Evolutionary conservation across 1,284 basidiomycete genomes (phyloP).

Genomic region (Cryptococcus floricola): DNA sequence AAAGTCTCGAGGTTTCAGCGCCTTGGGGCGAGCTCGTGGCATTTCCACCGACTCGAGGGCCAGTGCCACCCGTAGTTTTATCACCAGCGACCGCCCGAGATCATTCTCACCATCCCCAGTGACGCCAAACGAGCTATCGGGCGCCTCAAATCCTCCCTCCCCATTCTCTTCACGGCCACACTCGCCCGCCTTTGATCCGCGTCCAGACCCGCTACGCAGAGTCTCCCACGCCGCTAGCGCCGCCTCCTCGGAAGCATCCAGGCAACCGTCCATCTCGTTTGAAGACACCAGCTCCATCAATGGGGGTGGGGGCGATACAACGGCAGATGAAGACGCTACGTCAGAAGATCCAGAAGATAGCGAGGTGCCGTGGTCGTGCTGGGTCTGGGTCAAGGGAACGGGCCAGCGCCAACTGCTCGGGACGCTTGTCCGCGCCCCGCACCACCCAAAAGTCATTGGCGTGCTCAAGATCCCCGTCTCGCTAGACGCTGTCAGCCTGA

Average conservation of each 20-base stretch:
- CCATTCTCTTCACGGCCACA: constrained; percentile 8
- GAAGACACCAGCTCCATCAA: constrained; percentile 5
- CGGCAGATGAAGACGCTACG: constrained; percentile 3
- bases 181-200: constrained; percentile 16
- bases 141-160: not conserved
- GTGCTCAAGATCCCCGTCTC: constrained; percentile 85
- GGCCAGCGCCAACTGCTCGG: constrained; percentile 52
- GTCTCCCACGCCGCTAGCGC: constrained; percentile 11
- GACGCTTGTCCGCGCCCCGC: constrained; percentile 83
- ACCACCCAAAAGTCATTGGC: constrained; percentile 91
- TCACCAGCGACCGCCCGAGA: not conserved
- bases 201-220: constrained; percentile 24
- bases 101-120: not conserved
- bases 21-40: not conserved
- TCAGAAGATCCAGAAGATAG: constrained; percentile 75
- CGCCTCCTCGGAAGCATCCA: not conserved
- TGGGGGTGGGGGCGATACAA: constrained; percentile 5
- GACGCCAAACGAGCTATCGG: not conserved
- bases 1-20: not conserved
- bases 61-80: not conserved
- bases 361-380: constrained; percentile 90
- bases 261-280: constrained; percentile 1
- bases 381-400: constrained; percentile 47
- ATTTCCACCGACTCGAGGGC: not conserved
- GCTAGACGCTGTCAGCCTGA: constrained; percentile 56